Percentiles rank a stretch among this genome's conserved stretches.
phyloP scores from a whole-genome alignment of 2,329 filamentous ascomycete genomes.

The Paracamarosporium sp. region DNA sequence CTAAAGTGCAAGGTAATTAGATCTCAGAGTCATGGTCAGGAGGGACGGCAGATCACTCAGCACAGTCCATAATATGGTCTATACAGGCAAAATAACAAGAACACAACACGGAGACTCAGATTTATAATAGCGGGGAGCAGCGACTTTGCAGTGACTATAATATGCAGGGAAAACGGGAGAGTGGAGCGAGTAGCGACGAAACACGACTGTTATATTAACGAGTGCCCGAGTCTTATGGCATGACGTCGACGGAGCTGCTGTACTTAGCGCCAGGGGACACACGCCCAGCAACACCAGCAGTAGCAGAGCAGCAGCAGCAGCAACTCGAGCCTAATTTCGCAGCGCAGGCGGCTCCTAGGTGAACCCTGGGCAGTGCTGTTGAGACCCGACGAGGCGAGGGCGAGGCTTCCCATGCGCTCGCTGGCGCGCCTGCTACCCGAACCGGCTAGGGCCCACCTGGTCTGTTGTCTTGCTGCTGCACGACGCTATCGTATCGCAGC shows the following conservation, averaged over 20 bases:
- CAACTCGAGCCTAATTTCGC: background rate
- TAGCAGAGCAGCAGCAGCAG: too few species aligned
- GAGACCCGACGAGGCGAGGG: background rate
- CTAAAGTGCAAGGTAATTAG: too few species aligned
- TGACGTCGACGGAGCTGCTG: conserved; percentile 1
- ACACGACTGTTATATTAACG: background rate
- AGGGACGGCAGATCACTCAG: too few species aligned
- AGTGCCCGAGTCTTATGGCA: background rate
- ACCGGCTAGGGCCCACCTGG: conserved; percentile 1
- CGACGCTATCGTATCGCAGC: conserved; percentile 10
- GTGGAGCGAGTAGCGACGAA: conserved; percentile 5
- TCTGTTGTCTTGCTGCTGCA: background rate
- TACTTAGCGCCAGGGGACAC: background rate
- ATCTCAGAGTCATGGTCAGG: too few species aligned
- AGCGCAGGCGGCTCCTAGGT: background rate
- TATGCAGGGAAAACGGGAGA: conserved; percentile 1
- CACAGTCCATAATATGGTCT: too few species aligned
- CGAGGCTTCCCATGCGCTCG: background rate
- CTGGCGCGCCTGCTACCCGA: conserved; percentile 4
- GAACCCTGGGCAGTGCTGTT: background rate
- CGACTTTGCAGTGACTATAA: background rate
- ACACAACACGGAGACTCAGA: too few species aligned
- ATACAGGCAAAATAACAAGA: too few species aligned
- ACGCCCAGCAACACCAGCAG: too few species aligned
- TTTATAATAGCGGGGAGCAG: conserved; percentile 6